Conservation (phyloP, 108 stramenopile genomes). For the Skeletonema tropicum region DNA sequence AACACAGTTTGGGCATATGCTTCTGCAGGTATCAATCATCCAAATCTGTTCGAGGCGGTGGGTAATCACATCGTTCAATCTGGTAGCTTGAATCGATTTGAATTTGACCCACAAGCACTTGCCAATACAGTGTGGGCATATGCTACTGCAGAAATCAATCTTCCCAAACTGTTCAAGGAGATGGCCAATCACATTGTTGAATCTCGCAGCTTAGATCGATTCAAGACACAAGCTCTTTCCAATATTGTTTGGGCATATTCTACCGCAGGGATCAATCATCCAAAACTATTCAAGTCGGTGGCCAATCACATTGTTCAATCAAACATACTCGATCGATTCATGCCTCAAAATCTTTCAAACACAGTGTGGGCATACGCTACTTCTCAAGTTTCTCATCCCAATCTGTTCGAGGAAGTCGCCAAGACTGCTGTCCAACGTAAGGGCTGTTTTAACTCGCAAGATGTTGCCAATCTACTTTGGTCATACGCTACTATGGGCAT, state of each 20-base stretch:
- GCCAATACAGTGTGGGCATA: too few species aligned
- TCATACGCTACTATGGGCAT: slow-evolving; percentile 28
- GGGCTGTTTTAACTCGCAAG: slow-evolving; percentile 35
- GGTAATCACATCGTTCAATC: too few species aligned
- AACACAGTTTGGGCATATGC: too few species aligned
- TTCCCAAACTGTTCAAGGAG: too few species aligned
- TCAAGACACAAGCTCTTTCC: too few species aligned
- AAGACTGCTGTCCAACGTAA: slow-evolving; percentile 14
- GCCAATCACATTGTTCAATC: slow-evolving; percentile 4
- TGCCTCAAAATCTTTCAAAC: neutral
- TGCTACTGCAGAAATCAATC: too few species aligned
- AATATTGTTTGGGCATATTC: slow-evolving; percentile 47
- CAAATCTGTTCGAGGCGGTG: too few species aligned
- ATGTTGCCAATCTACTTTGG: slow-evolving; percentile 52
- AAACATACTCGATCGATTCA: neutral
- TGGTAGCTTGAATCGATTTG: too few species aligned
- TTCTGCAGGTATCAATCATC: too few species aligned
- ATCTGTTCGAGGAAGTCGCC: slow-evolving; percentile 3
- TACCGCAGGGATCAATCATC: neutral
- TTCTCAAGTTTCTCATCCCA: neutral
- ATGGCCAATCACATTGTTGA: too few species aligned
- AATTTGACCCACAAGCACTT: too few species aligned
- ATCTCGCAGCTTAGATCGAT: too few species aligned
- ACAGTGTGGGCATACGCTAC: slow-evolving; percentile 9
- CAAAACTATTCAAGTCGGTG: neutral